phyloP scores from a whole-genome alignment of 2,329 filamentous ascomycete genomes.

The Cladosporium colombiae region DNA sequence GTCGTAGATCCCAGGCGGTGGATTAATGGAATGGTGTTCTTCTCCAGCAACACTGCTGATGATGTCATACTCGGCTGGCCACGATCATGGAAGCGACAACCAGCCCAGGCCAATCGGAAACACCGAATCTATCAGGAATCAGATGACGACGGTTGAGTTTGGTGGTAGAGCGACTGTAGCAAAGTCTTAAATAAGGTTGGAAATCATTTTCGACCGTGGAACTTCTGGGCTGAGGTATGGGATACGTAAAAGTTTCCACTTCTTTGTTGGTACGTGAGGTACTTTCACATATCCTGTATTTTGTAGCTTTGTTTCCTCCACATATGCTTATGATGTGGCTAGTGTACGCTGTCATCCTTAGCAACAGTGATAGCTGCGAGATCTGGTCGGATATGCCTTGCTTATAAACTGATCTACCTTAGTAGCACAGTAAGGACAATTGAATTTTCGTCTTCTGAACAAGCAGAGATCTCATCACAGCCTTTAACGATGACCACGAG shows the following conservation, averaged over 20 bases:
- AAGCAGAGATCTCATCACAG: too few relatives aligned
- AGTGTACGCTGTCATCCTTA: slow-evolving; percentile 1
- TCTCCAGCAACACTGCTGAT: not conserved
- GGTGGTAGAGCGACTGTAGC: slow-evolving; percentile 6
- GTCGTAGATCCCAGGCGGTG: not conserved
- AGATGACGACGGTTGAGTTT: slow-evolving; percentile 8
- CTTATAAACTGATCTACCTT: slow-evolving; percentile 9
- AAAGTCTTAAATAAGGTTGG: not conserved
- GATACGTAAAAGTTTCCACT: slow-evolving; percentile 4
- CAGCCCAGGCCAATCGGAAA: not conserved
- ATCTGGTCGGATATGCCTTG: slow-evolving; percentile 8
- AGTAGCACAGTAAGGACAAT: too few relatives aligned
- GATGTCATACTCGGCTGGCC: slow-evolving; percentile 6
- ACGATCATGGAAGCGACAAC: slow-evolving; percentile 5
- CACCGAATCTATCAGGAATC: not conserved
- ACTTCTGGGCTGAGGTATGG: slow-evolving; percentile 8
- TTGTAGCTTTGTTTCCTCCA: slow-evolving; percentile 3
- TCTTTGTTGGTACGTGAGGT: slow-evolving; percentile 1
- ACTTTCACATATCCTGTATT: not conserved
- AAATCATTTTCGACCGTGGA: slow-evolving; percentile 6
- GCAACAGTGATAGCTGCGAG: slow-evolving; percentile 4
- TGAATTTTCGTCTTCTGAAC: too few relatives aligned
- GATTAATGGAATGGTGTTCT: slow-evolving; percentile 2
- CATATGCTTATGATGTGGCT: slow-evolving; percentile 8
- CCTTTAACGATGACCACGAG: too few relatives aligned